Conservation (phyloP, 495 filamentous ascomycete genomes). For the Oidiodendron maius region DNA sequence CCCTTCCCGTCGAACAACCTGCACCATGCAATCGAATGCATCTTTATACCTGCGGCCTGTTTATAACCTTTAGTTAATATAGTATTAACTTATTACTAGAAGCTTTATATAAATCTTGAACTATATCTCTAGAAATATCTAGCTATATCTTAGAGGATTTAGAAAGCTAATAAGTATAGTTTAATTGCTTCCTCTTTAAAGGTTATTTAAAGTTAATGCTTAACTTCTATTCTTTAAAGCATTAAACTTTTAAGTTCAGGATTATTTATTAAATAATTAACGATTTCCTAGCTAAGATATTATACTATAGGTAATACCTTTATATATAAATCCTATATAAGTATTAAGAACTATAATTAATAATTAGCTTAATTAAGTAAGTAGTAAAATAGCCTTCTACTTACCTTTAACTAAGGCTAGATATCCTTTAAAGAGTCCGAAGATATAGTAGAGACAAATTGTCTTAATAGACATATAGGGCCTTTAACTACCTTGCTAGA, state of each 20-base stretch:
- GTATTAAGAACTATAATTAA: constrained; percentile 10
- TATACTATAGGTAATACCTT: constrained; percentile 6
- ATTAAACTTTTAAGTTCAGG: constrained; percentile 4
- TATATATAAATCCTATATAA: constrained; percentile 10
- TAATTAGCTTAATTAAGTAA: constrained; percentile 8
- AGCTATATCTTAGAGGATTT: constrained; percentile 5
- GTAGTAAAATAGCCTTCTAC: constrained; percentile 3
- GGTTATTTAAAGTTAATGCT: not conserved
- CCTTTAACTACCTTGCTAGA: constrained; percentile 10
- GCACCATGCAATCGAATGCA: no score
- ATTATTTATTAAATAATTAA: constrained; percentile 1
- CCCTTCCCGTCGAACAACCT: no score
- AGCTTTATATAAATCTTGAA: no score
- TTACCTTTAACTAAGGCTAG: constrained; percentile 6
- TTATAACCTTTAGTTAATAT: constrained; percentile 4
- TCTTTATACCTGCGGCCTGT: no score
- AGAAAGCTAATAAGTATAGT: constrained; percentile 7
- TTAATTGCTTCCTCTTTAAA: constrained; percentile 3
- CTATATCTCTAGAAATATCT: no score
- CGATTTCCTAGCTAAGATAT: constrained; percentile 13
- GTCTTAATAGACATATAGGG: constrained; percentile 6
- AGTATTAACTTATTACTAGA: constrained; percentile 1
- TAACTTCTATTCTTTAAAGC: not conserved
- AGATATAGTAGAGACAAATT: constrained; percentile 12
- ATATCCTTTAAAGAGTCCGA: no score